Percentiles rank a stretch among this genome's conserved stretches.
phyloP scores from a whole-genome alignment of 2,329 filamentous ascomycete species.

The Penicillium nordicum region DNA sequence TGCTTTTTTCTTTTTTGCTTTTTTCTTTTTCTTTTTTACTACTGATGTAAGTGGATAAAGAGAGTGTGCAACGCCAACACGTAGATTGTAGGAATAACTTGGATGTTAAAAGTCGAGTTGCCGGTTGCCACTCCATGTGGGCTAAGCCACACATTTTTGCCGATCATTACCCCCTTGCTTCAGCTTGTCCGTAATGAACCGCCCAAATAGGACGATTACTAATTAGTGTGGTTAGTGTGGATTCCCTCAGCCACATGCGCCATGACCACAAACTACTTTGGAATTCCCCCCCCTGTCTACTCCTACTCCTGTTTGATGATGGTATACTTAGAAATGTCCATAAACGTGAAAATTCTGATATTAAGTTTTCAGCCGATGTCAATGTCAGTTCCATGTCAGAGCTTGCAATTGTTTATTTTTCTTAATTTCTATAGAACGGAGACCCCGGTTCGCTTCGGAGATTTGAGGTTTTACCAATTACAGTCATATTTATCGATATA shows the following conservation, averaged over 20 bases:
- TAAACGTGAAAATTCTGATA: constrained; percentile 11
- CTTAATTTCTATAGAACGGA: not conserved
- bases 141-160: not conserved
- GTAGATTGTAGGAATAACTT: not conserved
- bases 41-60: not conserved
- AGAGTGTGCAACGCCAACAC: not conserved
- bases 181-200: not conserved
- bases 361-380: constrained; percentile 6
- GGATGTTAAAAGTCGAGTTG: not conserved
- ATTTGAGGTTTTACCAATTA: not conserved
- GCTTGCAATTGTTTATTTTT: not conserved
- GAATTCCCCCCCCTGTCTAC: not conserved
- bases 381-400: not conserved
- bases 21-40: not conserved
- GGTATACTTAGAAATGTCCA: not conserved
- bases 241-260: constrained; percentile 3
- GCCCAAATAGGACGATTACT: not conserved
- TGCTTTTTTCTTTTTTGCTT: not conserved
- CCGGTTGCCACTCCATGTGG: not conserved
- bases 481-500: too few species aligned
- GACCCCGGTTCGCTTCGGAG: not conserved
- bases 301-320: not conserved
- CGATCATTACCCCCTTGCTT: constrained; percentile 8
- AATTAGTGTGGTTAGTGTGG: not conserved
- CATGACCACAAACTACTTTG: not conserved